phyloP scores from a whole-genome alignment of 2,329 filamentous ascomycete species.

The Geosmithia flava region DNA sequence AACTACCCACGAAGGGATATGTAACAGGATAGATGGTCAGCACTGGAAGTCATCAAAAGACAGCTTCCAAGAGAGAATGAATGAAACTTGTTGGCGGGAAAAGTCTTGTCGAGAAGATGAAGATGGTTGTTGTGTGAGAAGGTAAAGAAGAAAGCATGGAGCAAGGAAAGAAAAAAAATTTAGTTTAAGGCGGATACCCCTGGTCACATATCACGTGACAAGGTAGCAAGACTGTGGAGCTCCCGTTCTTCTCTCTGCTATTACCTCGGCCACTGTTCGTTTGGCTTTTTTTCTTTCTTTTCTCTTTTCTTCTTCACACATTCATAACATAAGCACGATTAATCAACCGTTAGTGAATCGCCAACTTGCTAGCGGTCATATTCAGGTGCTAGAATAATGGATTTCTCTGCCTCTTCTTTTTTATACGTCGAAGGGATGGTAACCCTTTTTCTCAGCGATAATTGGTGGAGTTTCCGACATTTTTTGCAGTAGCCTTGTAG shows the following conservation, averaged over 20 bases:
- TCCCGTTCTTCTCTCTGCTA: not conserved
- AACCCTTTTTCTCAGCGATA: slow-evolving; percentile 1
- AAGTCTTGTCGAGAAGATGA: too few species aligned
- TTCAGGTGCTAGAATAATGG: slow-evolving; percentile 44
- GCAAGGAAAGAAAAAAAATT: not conserved
- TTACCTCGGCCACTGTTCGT: not conserved
- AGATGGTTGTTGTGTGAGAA: not conserved
- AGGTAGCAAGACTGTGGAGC: not conserved
- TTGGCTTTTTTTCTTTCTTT: slow-evolving; percentile 2
- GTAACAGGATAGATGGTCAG: too few species aligned
- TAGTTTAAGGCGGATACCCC: not conserved
- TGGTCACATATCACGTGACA: not conserved
- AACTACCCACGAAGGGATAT: too few species aligned
- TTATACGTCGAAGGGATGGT: not conserved
- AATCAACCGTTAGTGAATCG: slow-evolving; percentile 45
- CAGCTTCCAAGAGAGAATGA: too few species aligned
- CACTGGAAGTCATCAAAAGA: too few species aligned
- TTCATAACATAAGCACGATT: slow-evolving; percentile 35
- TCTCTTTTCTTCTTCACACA: slow-evolving; percentile 27
- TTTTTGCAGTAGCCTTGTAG: not conserved
- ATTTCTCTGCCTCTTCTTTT: slow-evolving; percentile 3
- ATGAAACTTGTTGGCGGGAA: too few species aligned
- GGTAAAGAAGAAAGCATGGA: slow-evolving; percentile 2
- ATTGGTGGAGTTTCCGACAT: slow-evolving; percentile 3
- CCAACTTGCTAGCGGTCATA: slow-evolving; percentile 46